These are phyloP conservation scores for Paramecium primaurelia DNA, from an alignment of 73 alveolate genomes.

Conservation along the genomic window DNA sequence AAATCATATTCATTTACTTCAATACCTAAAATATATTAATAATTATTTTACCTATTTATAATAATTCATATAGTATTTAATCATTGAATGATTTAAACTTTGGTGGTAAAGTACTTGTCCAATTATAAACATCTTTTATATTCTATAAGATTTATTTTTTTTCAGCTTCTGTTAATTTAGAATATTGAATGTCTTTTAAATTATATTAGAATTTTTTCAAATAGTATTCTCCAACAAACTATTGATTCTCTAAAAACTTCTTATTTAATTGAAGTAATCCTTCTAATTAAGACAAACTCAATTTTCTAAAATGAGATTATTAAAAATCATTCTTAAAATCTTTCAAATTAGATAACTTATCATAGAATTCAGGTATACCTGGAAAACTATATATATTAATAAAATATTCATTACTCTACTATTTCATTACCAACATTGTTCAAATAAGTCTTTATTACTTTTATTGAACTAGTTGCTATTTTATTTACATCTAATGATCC, in stretches of 20 bases:
- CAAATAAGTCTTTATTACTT: neutral
- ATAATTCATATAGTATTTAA: neutral
- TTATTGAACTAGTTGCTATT: neutral
- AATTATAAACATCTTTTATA: neutral
- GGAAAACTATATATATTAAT: neutral
- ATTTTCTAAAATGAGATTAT: neutral
- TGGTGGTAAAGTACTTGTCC: neutral
- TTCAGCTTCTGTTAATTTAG: neutral
- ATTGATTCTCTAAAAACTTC: neutral
- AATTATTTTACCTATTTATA: neutral
- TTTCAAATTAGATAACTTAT: neutral
- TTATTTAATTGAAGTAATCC: neutral
- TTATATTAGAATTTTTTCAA: neutral
- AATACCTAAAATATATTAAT: neutral
- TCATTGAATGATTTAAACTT: neutral
- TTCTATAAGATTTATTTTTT: neutral
- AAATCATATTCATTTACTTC: neutral
- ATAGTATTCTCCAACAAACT: neutral
- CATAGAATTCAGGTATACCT: neutral
- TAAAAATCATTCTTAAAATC: neutral
- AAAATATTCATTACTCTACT: neutral
- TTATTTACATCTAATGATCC: neutral
- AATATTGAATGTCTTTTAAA: neutral
- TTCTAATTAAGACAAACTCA: neutral
- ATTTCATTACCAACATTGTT: neutral